These are phyloP conservation scores for Wallemia hederae DNA, from an alignment of 1,284 basidiomycete genomes.

Conservation along the genomic window DNA sequence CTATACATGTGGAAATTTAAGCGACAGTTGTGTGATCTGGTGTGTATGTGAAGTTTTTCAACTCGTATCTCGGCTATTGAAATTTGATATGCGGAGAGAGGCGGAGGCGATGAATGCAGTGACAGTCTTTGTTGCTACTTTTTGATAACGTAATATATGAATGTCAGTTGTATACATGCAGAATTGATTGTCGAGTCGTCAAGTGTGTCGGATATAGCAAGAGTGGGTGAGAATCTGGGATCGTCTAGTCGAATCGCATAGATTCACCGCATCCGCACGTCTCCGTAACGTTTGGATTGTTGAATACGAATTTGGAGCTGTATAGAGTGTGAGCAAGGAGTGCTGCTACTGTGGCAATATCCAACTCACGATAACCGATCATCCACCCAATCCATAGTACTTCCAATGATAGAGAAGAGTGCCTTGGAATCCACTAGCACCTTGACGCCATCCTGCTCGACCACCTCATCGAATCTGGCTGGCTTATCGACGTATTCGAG, in stretches of 20 bases:
- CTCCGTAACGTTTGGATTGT: neutral
- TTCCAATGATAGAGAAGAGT: slow-evolving; percentile 90
- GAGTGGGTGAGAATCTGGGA: too few relatives aligned
- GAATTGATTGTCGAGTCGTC: too few relatives aligned
- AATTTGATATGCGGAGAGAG: too few relatives aligned
- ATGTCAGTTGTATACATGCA: neutral
- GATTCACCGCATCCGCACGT: neutral
- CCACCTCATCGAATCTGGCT: slow-evolving; percentile 86
- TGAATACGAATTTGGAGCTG: neutral
- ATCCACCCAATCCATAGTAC: slow-evolving; percentile 97
- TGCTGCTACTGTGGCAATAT: neutral
- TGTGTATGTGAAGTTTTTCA: too few relatives aligned
- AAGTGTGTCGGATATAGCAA: neutral
- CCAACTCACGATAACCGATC: slow-evolving; percentile 41
- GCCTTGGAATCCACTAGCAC: slow-evolving; percentile 94
- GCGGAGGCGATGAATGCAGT: too few relatives aligned
- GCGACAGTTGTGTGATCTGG: too few relatives aligned
- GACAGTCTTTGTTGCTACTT: too few relatives aligned
- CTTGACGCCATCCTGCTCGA: slow-evolving; percentile 72
- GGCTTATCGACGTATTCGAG: slow-evolving; percentile 81
- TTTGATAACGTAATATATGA: neutral
- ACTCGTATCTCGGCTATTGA: too few relatives aligned
- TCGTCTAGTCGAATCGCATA: neutral
- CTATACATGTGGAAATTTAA: too few relatives aligned
- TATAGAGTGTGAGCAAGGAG: neutral